A percentile compares a stretch with the other conserved stretches of the same genome.
Conservation (phyloP, 2,329 filamentous ascomycete species). For the Leptographium flavum region DNA sequence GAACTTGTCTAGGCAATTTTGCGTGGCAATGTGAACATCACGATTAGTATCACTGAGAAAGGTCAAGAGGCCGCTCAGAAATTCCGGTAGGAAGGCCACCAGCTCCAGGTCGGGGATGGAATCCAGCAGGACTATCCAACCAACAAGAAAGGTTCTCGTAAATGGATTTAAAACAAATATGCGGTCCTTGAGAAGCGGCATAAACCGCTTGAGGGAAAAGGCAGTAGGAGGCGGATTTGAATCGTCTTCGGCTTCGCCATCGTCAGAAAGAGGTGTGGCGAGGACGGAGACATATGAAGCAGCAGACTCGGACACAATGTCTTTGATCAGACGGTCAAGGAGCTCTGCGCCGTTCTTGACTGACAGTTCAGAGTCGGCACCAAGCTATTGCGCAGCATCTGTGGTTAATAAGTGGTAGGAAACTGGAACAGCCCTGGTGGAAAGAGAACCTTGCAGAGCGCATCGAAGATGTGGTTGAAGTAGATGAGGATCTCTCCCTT, state of each 20-base stretch:
- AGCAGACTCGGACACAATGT: slow-evolving; percentile 90
- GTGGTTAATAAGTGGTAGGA: background rate
- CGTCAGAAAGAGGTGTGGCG: slow-evolving; percentile 32
- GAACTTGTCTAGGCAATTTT: slow-evolving; percentile 78
- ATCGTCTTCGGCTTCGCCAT: slow-evolving; percentile 14
- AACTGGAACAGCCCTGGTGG: background rate
- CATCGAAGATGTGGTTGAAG: slow-evolving; percentile 98
- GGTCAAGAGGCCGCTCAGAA: slow-evolving; percentile 75
- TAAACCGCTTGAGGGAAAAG: slow-evolving; percentile 82
- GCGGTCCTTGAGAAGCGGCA: slow-evolving; percentile 83
- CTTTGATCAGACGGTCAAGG: slow-evolving; percentile 85
- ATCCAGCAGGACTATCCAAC: slow-evolving; percentile 88
- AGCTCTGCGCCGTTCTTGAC: slow-evolving; percentile 97
- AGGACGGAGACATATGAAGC: slow-evolving; percentile 88
- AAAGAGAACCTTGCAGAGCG: slow-evolving; percentile 66
- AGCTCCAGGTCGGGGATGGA: slow-evolving; percentile 95
- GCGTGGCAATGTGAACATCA: slow-evolving; percentile 90
- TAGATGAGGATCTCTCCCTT: slow-evolving; percentile 95
- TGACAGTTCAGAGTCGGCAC: slow-evolving; percentile 87
- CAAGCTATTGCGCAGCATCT: slow-evolving; percentile 43
- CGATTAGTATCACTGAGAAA: slow-evolving; percentile 84
- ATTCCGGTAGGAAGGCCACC: slow-evolving; percentile 82
- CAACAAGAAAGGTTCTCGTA: slow-evolving; percentile 85
- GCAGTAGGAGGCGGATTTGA: slow-evolving; percentile 54
- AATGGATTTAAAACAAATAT: slow-evolving; percentile 93